Conservation (phyloP, 345 rosid genomes). For the Sisymbrium altissimum region DNA sequence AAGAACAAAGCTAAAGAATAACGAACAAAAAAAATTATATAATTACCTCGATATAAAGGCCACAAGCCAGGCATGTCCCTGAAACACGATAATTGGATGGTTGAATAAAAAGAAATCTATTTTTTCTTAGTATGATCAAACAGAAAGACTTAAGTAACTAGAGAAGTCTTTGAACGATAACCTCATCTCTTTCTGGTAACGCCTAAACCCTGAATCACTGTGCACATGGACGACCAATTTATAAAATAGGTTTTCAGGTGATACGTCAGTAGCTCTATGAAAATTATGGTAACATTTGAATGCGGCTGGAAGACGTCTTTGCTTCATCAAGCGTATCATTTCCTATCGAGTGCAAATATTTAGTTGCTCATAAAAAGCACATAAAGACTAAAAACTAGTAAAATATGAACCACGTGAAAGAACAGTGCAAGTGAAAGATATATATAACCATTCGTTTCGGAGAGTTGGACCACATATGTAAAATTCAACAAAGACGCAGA, state of each 20-base stretch:
- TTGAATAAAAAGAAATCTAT: conserved; percentile 17
- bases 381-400: neutral
- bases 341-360: conserved; percentile 49
- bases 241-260: conserved; percentile 73
- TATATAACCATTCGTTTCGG: neutral
- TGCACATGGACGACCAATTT: conserved; percentile 92
- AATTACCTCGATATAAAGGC: conserved; percentile 97
- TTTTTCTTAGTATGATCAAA: conserved; percentile 21
- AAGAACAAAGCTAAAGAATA: neutral
- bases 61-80: conserved; percentile 80
- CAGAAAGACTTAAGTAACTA: neutral
- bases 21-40: neutral
- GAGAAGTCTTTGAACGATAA: conserved; percentile 24
- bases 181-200: conserved; percentile 99
- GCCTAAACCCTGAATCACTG: conserved; percentile 75
- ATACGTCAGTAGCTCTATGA: conserved; percentile 56
- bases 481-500: conserved; percentile 5
- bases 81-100: conserved; percentile 25
- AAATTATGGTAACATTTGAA: conserved; percentile 89
- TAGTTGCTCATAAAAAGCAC: conserved; percentile 13
- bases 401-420: neutral
- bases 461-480: neutral
- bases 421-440: conserved; percentile 9
- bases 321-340: conserved; percentile 82
- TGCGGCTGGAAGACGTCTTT: conserved; percentile 72